phyloP scores from a whole-genome alignment of 177 flowering plant genomes.

The Vitis hybrid region DNA sequence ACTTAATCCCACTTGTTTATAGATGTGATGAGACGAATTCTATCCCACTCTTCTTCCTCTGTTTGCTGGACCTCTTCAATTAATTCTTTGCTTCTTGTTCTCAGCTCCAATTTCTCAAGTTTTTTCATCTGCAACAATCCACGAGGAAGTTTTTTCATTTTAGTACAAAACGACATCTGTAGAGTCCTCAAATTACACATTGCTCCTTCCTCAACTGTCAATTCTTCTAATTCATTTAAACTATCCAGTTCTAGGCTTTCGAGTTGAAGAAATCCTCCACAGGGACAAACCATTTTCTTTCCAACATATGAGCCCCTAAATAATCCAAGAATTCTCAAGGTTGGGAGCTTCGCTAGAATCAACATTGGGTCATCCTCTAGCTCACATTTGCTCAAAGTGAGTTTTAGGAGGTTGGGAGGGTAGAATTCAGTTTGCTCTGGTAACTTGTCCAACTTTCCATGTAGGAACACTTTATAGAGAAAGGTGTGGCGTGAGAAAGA shows the following conservation, averaged over 20 bases:
- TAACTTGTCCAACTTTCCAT: not conserved
- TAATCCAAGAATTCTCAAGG: not conserved
- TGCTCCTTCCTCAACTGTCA: not conserved
- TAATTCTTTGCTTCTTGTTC: not conserved
- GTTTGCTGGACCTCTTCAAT: not conserved
- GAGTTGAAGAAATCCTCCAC: not conserved
- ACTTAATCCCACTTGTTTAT: not conserved
- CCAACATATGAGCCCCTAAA: not conserved
- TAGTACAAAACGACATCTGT: not conserved
- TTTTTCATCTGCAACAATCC: not conserved
- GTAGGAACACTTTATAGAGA: no score
- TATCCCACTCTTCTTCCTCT: not conserved
- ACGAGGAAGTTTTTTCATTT: not conserved
- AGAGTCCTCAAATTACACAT: not conserved
- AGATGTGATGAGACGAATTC: not conserved
- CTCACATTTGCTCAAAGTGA: not conserved
- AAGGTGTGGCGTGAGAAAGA: no score
- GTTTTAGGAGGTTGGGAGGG: not conserved
- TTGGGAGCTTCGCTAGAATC: not conserved
- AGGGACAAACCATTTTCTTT: not conserved
- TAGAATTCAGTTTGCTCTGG: not conserved
- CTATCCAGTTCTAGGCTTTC: not conserved
- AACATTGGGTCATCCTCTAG: not conserved
- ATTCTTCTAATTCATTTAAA: not conserved
- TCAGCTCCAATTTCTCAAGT: not conserved